phyloP scores from a whole-genome alignment of 495 filamentous ascomycete species.

The Lasiosphaeriaceae sp. region DNA sequence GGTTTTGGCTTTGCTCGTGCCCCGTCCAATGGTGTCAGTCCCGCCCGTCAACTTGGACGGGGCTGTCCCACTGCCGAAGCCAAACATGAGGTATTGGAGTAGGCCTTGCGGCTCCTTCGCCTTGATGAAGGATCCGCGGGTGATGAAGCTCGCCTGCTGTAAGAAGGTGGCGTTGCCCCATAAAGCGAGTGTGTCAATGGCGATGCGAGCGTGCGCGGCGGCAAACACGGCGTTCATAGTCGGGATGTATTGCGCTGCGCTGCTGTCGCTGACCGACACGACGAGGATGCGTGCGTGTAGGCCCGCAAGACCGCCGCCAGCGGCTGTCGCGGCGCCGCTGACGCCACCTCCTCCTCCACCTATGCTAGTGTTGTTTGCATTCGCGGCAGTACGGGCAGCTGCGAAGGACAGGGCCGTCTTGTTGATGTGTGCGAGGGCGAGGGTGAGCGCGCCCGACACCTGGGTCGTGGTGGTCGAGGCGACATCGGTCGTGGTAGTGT shows the following conservation, averaged over 20 bases:
- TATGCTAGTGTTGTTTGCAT: conserved; percentile 24
- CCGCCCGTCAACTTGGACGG: conserved; percentile 1
- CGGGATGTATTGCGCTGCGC: conserved; percentile 89
- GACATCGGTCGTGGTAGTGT: conserved; percentile 59
- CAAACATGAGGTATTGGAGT: conserved; percentile 92
- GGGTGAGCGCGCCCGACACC: conserved; percentile 85
- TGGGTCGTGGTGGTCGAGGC: conserved; percentile 62
- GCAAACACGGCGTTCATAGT: conserved; percentile 98
- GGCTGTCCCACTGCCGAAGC: conserved; percentile 54
- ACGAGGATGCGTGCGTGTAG: conserved; percentile 83
- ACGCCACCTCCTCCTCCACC: conserved; percentile 24
- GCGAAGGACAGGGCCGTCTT: conserved; percentile 43
- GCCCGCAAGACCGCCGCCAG: conserved; percentile 35
- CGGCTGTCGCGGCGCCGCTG: conserved; percentile 26
- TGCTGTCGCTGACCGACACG: conserved; percentile 74
- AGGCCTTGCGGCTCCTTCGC: conserved; percentile 59
- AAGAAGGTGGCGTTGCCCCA: conserved; percentile 81
- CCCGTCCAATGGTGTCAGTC: conserved; percentile 1
- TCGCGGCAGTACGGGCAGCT: conserved; percentile 14
- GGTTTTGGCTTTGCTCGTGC: background rate
- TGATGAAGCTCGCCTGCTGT: conserved; percentile 90
- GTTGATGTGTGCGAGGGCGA: conserved; percentile 87
- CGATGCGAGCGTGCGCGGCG: conserved; percentile 76
- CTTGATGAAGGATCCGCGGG: conserved; percentile 80
- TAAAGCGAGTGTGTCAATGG: conserved; percentile 86